Conservation (phyloP, 2,329 filamentous ascomycete genomes). For the Aspergillus melleus region DNA sequence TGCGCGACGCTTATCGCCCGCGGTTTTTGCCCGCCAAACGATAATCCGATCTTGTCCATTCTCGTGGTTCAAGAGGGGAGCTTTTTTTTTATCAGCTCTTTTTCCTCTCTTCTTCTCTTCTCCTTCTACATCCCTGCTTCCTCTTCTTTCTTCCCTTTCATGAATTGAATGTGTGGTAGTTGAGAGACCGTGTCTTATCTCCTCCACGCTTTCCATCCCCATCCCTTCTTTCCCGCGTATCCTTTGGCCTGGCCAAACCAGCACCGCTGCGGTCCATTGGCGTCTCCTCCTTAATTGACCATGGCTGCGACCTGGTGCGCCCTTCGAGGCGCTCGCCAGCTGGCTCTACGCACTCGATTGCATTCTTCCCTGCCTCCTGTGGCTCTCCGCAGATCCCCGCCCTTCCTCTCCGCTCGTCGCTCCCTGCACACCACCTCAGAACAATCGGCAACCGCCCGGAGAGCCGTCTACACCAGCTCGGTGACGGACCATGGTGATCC, state of each 20-base stretch:
- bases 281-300: background rate
- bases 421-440: conserved; percentile 30
- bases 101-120: conserved; percentile 3
- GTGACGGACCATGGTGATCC: conserved; percentile 74
- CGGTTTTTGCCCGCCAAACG: conserved; percentile 14
- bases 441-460: conserved; percentile 24
- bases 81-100: background rate
- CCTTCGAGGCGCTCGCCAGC: conserved; percentile 37
- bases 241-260: background rate
- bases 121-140: conserved; percentile 6
- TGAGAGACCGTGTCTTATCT: background rate
- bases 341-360: conserved; percentile 34
- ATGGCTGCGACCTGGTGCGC: conserved; percentile 39
- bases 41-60: conserved; percentile 1
- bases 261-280: background rate
- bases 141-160: background rate
- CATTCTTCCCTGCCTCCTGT: conserved; percentile 24
- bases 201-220: background rate
- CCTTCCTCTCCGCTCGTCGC: conserved; percentile 32
- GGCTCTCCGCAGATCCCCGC: conserved; percentile 22
- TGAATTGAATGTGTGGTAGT: conserved; percentile 2
- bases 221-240: background rate
- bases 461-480: conserved; percentile 79
- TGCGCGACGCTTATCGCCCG: conserved; percentile 13
- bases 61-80: background rate